Evolutionary conservation across 192 early-diverging fungal species (phyloP).

Genomic region (Coemansia pectinata): DNA sequence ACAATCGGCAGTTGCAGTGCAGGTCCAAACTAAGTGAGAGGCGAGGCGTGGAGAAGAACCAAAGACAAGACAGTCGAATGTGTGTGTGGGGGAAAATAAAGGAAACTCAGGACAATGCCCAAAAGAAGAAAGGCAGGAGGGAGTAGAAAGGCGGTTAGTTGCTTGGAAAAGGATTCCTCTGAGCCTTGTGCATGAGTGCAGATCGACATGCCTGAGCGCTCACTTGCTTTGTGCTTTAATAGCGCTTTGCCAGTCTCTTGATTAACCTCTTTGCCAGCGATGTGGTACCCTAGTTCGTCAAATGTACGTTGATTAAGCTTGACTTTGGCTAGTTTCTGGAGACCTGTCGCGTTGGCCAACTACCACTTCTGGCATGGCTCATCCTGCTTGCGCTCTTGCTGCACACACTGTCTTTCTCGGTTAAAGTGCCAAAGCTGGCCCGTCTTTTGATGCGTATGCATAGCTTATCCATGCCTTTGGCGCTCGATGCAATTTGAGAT

Average conservation of each 20-base stretch:
- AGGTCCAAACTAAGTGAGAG: conserved; percentile 3
- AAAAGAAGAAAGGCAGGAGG: background rate
- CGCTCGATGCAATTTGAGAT: background rate
- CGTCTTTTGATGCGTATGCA: background rate
- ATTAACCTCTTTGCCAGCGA: background rate
- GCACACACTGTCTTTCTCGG: background rate
- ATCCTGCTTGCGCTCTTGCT: background rate
- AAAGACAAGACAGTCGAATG: conserved; percentile 1
- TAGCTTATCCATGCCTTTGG: background rate
- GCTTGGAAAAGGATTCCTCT: conserved; percentile 2
- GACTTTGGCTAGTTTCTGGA: background rate
- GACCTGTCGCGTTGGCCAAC: background rate
- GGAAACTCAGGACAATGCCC: background rate
- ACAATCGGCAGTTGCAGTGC: background rate
- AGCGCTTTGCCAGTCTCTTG: background rate
- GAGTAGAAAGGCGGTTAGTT: background rate
- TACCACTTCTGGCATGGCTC: background rate
- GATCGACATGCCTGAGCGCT: background rate
- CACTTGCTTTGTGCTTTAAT: conserved; percentile 1
- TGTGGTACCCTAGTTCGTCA: background rate
- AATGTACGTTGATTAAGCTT: background rate
- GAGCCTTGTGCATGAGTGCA: conserved; percentile 1
- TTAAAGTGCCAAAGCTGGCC: background rate
- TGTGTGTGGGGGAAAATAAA: background rate
- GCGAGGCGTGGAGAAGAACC: background rate